Evolutionary conservation across 2,329 filamentous ascomycete genomes (phyloP).

Genomic region (Didymosphaeria variabile): DNA sequence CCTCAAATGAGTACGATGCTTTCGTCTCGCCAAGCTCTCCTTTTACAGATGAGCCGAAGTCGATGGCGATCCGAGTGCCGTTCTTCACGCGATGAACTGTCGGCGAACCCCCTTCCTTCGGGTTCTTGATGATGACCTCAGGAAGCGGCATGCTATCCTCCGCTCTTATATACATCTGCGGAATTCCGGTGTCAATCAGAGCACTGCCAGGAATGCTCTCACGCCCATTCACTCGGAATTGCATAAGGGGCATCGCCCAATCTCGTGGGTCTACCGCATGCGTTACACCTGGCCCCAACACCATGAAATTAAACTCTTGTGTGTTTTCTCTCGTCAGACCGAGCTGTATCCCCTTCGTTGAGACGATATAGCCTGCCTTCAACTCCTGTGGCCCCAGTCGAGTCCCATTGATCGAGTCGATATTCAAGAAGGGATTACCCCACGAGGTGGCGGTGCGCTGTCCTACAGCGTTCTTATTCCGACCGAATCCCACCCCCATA

Average conservation of each 20-base stretch:
- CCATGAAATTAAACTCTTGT: conserved; percentile 32
- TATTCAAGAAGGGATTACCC: conserved; percentile 49
- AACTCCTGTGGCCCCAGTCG: conserved; percentile 19
- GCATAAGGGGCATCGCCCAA: conserved; percentile 46
- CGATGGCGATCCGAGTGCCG: conserved; percentile 40
- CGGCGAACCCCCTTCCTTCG: conserved; percentile 38
- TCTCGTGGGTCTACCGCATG: conserved; percentile 41
- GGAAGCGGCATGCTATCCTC: conserved; percentile 38
- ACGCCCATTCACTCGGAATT: conserved; percentile 37
- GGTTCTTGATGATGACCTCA: conserved; percentile 41
- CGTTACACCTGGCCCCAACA: conserved; percentile 38
- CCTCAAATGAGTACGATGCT: conserved; percentile 36
- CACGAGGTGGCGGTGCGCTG: conserved; percentile 40
- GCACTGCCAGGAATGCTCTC: conserved; percentile 35
- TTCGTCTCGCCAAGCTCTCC: conserved; percentile 10
- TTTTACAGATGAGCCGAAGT: conserved; percentile 30
- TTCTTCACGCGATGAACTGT: conserved; percentile 42
- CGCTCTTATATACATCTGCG: conserved; percentile 47
- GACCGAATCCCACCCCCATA: conserved; percentile 49
- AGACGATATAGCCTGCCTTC: conserved; percentile 41
- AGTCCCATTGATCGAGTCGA: conserved; percentile 37
- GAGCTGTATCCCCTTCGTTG: conserved; percentile 40
- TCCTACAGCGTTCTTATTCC: conserved; percentile 39
- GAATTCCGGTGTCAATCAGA: conserved; percentile 46
- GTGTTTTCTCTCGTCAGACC: conserved; percentile 37